A percentile compares a stretch with the other conserved stretches of the same genome.
phyloP scores from a whole-genome alignment of 768 basidiomycete genomes.

The Daedalea quercina region DNA sequence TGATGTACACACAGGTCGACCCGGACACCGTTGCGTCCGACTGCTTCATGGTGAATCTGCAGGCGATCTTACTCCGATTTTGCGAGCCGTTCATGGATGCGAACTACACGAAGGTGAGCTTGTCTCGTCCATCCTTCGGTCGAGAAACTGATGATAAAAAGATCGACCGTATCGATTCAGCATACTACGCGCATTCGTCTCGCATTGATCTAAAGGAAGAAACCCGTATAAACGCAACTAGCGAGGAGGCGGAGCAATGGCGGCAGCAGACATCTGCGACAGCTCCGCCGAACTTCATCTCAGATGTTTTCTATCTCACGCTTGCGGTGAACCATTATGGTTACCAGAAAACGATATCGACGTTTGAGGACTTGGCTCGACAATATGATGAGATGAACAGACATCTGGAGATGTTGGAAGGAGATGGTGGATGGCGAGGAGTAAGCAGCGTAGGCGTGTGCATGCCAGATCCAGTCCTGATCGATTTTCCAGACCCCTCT shows the following conservation, averaged over 20 bases:
- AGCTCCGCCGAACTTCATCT: conserved; percentile 86
- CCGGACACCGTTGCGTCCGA: conserved; percentile 82
- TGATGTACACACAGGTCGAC: conserved; percentile 55
- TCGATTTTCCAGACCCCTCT: conserved; percentile 46
- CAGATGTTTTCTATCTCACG: conserved; percentile 88
- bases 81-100: conserved; percentile 96
- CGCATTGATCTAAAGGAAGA: conserved; percentile 81
- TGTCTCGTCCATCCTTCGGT: neutral
- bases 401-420: conserved; percentile 68
- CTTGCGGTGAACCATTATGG: conserved; percentile 89
- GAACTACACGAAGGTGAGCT: conserved; percentile 71
- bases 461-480: neutral
- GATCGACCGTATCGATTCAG: conserved; percentile 88
- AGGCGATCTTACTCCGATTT: conserved; percentile 75
- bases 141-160: neutral
- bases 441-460: conserved; percentile 34
- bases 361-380: conserved; percentile 65
- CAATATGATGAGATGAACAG: conserved; percentile 72
- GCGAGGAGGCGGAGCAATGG: conserved; percentile 79
- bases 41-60: conserved; percentile 88
- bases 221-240: conserved; percentile 90
- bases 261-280: conserved; percentile 39
- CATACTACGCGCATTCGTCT: conserved; percentile 67
- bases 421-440: conserved; percentile 77
- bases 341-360: conserved; percentile 72